Base-by-base conservation (phyloP, 805 yeast species). In the Candida gorgasii region DNA sequence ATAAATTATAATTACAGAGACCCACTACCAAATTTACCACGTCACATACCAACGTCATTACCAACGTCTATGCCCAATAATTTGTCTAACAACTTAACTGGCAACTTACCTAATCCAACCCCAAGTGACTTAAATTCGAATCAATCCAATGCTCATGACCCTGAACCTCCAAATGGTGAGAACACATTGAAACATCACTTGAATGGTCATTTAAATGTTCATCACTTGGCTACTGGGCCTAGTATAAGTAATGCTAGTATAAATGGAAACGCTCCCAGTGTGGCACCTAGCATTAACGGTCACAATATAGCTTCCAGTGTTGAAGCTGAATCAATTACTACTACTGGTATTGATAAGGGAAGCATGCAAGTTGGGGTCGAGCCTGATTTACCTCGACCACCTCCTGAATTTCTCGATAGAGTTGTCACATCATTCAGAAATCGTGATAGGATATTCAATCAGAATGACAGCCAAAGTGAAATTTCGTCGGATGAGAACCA, bases 401-500 rank as follows among this genome's bases (percentile, higher is more conserved):
- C 52, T 23, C 48, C 52, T 15, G 57, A 54, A 29, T 34, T 29
- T 16, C 33, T 34, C 14, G 35, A 31, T 31, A 31, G 35, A 12
- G 26, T 34, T 6, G 37, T 15, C 2, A 34, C 28, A 7, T 34
- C 37, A 9, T 34, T 34, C 15, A 34, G 28, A 34, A 34, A 34
- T 14, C 28, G 37, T n/a, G 37, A 34, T 9, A 23, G 37, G n/a
- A 9, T 34, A 23, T 34, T 22, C 13, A 34, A 34, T 13, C 37
- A 34, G 9, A 34, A 34, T 22, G 37, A 34, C 16, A 22, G 28
- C 14, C 47, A 48, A 22, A 35, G 43, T 34, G 48, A 39, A 13
- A 36, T 43, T 7, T 49, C 54, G 11, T 51, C 55, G 24, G 52
- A 48, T 36, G 54, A 49, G 8, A 48, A 46, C 13, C 52, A 54